Base-by-base conservation (phyloP, 192 early-diverging fungal species). In the Mortierella alpina region DNA sequence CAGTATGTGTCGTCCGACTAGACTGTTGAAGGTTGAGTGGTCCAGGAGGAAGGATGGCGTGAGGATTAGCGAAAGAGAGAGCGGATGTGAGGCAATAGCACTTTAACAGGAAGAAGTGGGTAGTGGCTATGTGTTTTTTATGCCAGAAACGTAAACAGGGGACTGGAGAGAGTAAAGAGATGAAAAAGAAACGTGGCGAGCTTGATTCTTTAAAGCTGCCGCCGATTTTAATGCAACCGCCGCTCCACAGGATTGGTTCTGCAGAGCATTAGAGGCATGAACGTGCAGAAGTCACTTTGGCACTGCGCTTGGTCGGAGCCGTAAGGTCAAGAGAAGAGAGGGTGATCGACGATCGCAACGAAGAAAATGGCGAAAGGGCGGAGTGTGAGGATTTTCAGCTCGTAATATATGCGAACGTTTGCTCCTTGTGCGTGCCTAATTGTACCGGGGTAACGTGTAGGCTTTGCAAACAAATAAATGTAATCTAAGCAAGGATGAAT, bases 401-500 rank as follows among this genome's bases (percentile, higher is more conserved):
- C 31, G 31, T 31, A 31, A 31, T 31, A 31, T n/a, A 31, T 31
- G 31, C 31, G 31, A 31, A 31, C 31, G 31, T 31, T 31, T 31
- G 31, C 31, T 31, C 31, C 31, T 31, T 31, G 31, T 31, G 31
- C 3, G 31, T 31, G 31, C 31, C 31, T 31, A 31, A 31, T 31
- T 31, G 31, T 31, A 31, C 31, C 31, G 31, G 31, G 31, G 31
- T 31, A 31, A 31, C 31, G 31, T 31, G 31, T 31, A 31, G 31
- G 31, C 31, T 31, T 31, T 31, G 31, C 31, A 31, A 42, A 42
- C 11, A 20, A 60, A 41, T 41, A 2, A 60, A 60, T 41, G 22
- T 14, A 22, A 59, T 17, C 6, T 44, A 63, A 51, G 50, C 39
- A 68, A 39, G 22, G 52, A 56, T 72, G 53, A 64, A 64, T 72